Base-by-base conservation (phyloP, 1,284 basidiomycete species). In the Ganoderma leucocontextum region DNA sequence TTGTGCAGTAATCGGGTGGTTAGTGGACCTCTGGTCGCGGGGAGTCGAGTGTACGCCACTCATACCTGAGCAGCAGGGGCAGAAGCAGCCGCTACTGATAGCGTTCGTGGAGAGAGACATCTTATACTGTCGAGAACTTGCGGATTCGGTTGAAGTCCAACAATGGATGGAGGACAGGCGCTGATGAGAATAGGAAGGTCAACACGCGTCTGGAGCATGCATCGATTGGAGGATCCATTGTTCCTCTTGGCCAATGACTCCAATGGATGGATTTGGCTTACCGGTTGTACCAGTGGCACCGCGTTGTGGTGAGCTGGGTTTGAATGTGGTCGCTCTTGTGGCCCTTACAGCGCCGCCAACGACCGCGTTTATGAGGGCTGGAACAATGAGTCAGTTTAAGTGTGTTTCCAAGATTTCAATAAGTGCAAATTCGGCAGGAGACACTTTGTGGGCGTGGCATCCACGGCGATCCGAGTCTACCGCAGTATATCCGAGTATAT, bases 41-140 rank as follows among this genome's bases (percentile, higher is more conserved):
- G 36, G 55, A 19, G 55, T 58, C 8, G 55, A 35, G 19, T 36
- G 17, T 2, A 36, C 36, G 13, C 55, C 55, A 35, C 55, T 58
- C 55, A 38, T 58, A 58, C 55, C 55, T 58, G 55, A 58, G 33
- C 19, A 12, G 35, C 36, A 36, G n/a, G 4, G n/a, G 55, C 33
- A 58, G 36, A 58, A 58, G n/a, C 9, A 12, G 53, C 53, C 10
- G 53, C 53, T 55, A 19, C 53, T 35, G 17, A 55, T 35, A 22
- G 19, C 29, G 19, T 22, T 38, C 9, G 55, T 58, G 15, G 55
- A 58, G 55, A 58, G 29, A 38, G 55, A 58, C 55, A 58, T 58
- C 22, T 22, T 36, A 58, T 58, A 58, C 29, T 19, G 35, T 19
- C 10, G 35, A 38, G 35, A 5, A 35, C 15, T 35, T 35, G 35